These are phyloP conservation scores for Tricholoma flavovirens DNA, from an alignment of 768 basidiomycete genomes.

Conservation along the genomic window DNA sequence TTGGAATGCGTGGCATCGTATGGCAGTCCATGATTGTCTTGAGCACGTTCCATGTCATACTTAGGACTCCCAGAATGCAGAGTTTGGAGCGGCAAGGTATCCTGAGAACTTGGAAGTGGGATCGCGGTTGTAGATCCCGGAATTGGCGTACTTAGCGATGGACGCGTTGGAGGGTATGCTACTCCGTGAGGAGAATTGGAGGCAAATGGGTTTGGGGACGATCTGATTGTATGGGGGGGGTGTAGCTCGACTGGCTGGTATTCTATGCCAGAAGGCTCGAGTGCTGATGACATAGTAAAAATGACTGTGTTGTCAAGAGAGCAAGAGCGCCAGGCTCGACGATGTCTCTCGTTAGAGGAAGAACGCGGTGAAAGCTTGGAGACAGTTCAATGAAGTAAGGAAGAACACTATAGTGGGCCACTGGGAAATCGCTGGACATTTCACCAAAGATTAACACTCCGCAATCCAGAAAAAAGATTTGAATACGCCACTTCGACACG, in stretches of 20 bases:
- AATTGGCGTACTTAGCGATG: background rate
- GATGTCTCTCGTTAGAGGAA: background rate
- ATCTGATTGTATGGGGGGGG: background rate
- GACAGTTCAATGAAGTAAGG: too few relatives aligned
- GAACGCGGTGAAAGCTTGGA: too few relatives aligned
- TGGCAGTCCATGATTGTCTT: conserved; percentile 7
- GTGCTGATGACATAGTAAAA: background rate
- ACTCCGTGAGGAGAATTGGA: background rate
- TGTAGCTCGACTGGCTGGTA: background rate
- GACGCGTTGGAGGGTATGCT: conserved; percentile 16
- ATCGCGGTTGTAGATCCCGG: conserved; percentile 8
- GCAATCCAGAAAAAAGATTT: too few relatives aligned
- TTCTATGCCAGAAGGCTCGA: too few relatives aligned
- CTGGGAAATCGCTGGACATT: too few relatives aligned
- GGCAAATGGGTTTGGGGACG: background rate
- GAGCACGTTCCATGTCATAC: conserved; percentile 23
- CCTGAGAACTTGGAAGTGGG: conserved; percentile 8
- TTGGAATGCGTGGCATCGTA: conserved; percentile 8
- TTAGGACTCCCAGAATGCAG: background rate
- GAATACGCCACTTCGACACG: too few relatives aligned
- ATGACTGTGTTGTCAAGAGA: background rate
- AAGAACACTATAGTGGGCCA: too few relatives aligned
- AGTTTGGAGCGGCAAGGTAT: background rate
- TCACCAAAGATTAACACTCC: too few relatives aligned
- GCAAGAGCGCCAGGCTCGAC: background rate